A percentile compares a stretch with the other conserved stretches of the same genome.
phyloP scores from a whole-genome alignment of 2,329 filamentous ascomycete genomes.

The Ascochyta viciae-villosae region DNA sequence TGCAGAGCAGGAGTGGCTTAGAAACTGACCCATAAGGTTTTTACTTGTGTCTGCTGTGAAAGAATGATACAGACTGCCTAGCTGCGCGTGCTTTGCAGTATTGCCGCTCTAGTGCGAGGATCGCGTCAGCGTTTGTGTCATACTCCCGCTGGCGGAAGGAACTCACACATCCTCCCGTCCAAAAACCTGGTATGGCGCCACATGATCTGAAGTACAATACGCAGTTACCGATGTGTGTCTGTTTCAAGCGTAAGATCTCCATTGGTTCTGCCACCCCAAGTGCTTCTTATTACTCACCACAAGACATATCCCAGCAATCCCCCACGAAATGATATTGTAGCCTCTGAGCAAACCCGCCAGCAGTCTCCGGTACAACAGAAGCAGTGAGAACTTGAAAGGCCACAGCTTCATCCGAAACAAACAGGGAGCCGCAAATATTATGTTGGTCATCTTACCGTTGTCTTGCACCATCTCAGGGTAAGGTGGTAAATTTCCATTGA shows the following conservation, averaged over 20 bases:
- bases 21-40: constrained; percentile 37
- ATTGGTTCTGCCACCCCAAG: too few species aligned
- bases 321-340: constrained; percentile 47
- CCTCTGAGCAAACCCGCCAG: constrained; percentile 31
- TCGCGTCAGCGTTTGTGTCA: not conserved
- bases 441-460: constrained; percentile 38
- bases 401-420: constrained; percentile 51
- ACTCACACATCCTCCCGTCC: constrained; percentile 15
- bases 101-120: not conserved
- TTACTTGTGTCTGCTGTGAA: constrained; percentile 39
- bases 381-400: constrained; percentile 49
- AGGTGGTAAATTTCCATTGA: constrained; percentile 23
- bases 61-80: constrained; percentile 28
- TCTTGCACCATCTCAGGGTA: constrained; percentile 42
- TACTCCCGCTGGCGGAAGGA: constrained; percentile 15
- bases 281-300: constrained; percentile 28
- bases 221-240: constrained; percentile 47
- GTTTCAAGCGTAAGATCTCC: not conserved
- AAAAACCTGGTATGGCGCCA: constrained; percentile 22
- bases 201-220: constrained; percentile 48
- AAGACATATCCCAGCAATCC: constrained; percentile 39
- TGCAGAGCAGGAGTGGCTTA: constrained; percentile 1
- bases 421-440: constrained; percentile 49
- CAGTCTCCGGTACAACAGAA: constrained; percentile 48
- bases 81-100: constrained; percentile 27